Percentiles rank a stretch among this genome's conserved stretches.
phyloP scores from a whole-genome alignment of 2,329 filamentous ascomycete species.

The Diaporthe amygdali region DNA sequence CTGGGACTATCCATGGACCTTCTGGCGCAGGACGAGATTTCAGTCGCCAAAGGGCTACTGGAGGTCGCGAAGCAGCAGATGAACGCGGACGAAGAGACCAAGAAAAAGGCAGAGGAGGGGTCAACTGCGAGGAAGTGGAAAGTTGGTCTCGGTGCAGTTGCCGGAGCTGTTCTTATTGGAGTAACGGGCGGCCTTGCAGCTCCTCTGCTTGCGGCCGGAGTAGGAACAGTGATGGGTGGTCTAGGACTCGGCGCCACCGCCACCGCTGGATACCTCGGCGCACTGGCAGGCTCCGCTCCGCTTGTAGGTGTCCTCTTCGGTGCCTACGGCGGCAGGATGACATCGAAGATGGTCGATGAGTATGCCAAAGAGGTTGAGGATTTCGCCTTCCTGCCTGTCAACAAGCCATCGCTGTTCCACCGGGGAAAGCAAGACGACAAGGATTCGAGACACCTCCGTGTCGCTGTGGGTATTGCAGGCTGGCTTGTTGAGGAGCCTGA shows the following conservation, averaged over 20 bases:
- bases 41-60: constrained; percentile 77
- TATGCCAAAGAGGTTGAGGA: constrained; percentile 90
- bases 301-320: constrained; percentile 88
- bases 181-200: constrained; percentile 89
- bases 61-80: constrained; percentile 62
- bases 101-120: constrained; percentile 74
- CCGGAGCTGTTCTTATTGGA: constrained; percentile 88
- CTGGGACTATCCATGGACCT: constrained; percentile 67
- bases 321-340: constrained; percentile 82
- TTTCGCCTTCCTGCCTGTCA: constrained; percentile 77
- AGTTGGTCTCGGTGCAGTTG: constrained; percentile 85
- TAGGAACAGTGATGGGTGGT: constrained; percentile 84
- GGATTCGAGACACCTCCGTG: constrained; percentile 64
- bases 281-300: constrained; percentile 84
- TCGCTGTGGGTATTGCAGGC: constrained; percentile 86
- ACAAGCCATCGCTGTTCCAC: constrained; percentile 46
- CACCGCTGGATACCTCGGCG: constrained; percentile 83
- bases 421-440: constrained; percentile 35
- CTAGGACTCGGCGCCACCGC: constrained; percentile 74
- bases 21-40: constrained; percentile 73
- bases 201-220: constrained; percentile 82
- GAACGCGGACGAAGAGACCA: constrained; percentile 77
- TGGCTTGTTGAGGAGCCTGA: constrained; percentile 81
- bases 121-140: constrained; percentile 81
- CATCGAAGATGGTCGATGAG: constrained; percentile 82